Evolutionary conservation across 2,329 filamentous ascomycete genomes (phyloP), one percentile per base, ranked within the genome.

Genomic region (Colletotrichum cereale): DNA sequence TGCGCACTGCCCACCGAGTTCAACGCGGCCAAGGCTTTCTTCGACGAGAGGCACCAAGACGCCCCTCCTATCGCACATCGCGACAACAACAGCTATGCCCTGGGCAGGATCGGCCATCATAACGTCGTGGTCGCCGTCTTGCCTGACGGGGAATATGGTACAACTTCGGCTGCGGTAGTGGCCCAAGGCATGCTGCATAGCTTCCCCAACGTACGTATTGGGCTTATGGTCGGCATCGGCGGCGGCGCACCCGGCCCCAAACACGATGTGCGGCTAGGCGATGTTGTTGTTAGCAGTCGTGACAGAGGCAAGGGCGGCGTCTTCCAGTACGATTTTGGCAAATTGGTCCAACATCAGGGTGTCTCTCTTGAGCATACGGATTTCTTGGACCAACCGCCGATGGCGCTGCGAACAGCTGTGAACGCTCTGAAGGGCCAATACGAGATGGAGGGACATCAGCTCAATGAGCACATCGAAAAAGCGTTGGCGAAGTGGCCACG

Each of bases 161-260:
- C 26, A 2, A 53, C 50, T 14, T 53, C 50, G 2, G 50, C 50
- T 4, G 50, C 50, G 26, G 31, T 31, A 4, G 50, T 53, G 29
- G 50, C 50, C 4, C 16, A 53, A 31, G 21, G 18, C 50, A 31
- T 53, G 50, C 38, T 78, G 0, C 74, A 63, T 3, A 80, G 73
- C 62, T 82, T 80, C 50, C 75, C 76, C 0, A 76, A 77, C 6
- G 55, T 83, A 4, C 68, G 74, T 24, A 68, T 81, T 16, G 76
- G 77, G 1, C 57, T 82, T 4, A 76, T 82, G 72, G 80, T 82
- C 1, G 80, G 80, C n/a, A 77, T 81, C 4, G 80, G 77, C 0
- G 81, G 81, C 6, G 82, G 81, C 5, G 80, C 76, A 0, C 82
- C 82, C 71, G 84, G 72, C 50, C 0, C 2, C 2, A 72, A 76